A percentile compares a stretch with the other conserved stretches of the same genome.
These are phyloP conservation scores for Trypanosomatidae sp. DNA, from an alignment of 208 protist genomes.

Conservation along the genomic window DNA sequence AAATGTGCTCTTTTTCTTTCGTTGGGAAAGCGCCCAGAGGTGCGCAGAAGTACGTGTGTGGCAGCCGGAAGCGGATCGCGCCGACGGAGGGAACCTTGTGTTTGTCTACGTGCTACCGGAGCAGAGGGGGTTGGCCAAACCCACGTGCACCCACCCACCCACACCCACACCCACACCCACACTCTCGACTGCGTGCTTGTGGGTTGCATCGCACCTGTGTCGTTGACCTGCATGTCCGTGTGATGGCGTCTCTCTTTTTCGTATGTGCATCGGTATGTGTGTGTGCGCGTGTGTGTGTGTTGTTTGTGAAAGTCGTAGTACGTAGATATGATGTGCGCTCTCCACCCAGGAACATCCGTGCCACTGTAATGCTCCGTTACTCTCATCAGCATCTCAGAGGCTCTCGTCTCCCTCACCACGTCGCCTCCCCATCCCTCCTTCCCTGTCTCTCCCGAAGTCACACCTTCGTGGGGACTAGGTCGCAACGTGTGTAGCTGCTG, in stretches of 20 bases:
- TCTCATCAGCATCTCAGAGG: not conserved
- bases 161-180: not conserved
- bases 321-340: not conserved
- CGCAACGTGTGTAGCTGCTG: not conserved
- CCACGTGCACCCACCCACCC: not conserved
- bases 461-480: not conserved
- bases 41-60: not conserved
- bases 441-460: not conserved
- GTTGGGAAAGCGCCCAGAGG: not conserved
- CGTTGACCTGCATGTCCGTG: not conserved
- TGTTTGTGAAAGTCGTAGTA: not conserved
- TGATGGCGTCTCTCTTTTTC: not conserved
- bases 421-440: not conserved
- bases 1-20: not conserved
- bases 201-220: not conserved
- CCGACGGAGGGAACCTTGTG: not conserved
- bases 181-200: not conserved
- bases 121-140: not conserved
- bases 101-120: not conserved
- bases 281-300: not conserved
- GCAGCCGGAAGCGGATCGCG: not conserved
- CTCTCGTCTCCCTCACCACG: not conserved
- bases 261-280: not conserved
- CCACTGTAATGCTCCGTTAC: not conserved
- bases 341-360: not conserved